Percentiles rank a stretch among this genome's conserved stretches.
phyloP scores from a whole-genome alignment of 257 asterid species.

The Rehmannia glutinosa region DNA sequence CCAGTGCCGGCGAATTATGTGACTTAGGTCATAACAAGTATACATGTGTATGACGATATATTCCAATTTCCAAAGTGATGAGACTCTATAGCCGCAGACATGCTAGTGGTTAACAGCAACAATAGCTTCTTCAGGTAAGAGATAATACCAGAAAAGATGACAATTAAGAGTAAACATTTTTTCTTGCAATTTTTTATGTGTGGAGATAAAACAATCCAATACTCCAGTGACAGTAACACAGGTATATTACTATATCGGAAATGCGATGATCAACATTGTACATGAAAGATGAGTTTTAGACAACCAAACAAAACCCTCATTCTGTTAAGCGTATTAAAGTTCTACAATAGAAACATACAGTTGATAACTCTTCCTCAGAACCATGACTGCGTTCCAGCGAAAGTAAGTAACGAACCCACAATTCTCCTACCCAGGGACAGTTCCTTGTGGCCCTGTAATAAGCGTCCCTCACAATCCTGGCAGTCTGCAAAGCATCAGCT shows the following conservation, averaged over 20 bases:
- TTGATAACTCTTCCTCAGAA: conserved; percentile 72
- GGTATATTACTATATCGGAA: not conserved
- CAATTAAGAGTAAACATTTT: not conserved
- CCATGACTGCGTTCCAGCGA: conserved; percentile 75
- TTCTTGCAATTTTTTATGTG: not conserved
- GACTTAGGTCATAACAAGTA: not conserved
- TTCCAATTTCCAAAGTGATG: not conserved
- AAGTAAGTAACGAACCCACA: conserved; percentile 83
- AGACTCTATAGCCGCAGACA: not conserved
- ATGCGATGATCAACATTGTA: not conserved
- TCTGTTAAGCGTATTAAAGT: not conserved
- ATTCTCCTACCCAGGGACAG: conserved; percentile 92
- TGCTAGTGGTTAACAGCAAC: not conserved
- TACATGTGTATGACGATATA: not conserved
- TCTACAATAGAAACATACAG: conserved; percentile 39
- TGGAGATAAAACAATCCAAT: not conserved
- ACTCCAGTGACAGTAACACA: not conserved
- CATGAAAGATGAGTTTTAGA: not conserved
- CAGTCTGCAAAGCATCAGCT: conserved; percentile 46
- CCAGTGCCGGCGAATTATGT: not conserved
- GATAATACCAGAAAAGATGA: not conserved
- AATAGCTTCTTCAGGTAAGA: not conserved
- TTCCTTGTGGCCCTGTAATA: conserved; percentile 89
- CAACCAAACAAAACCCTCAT: conserved; percentile 14
- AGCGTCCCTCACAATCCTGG: conserved; percentile 71